phyloP scores from a whole-genome alignment of 805 yeast genomes.

The Metschnikowia santaceciliae region DNA sequence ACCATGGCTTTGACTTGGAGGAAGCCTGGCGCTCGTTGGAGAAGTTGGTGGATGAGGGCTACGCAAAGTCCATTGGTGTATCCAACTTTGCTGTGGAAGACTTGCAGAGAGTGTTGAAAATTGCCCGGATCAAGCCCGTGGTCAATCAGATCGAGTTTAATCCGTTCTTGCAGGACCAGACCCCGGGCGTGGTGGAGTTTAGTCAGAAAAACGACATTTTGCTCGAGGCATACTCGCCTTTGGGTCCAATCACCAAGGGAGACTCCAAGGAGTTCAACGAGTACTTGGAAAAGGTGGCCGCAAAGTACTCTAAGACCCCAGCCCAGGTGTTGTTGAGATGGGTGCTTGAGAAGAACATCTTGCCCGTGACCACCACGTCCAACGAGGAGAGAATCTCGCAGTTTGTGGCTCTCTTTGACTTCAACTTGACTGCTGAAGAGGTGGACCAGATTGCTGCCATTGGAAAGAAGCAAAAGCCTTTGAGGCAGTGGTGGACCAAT shows the following conservation, averaged over 20 bases:
- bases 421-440: constrained; percentile 51
- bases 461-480: constrained; percentile 13
- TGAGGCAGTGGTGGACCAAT: constrained; percentile 26
- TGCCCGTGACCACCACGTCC: constrained; percentile 45
- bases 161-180: constrained; percentile 31
- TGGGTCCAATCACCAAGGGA: constrained; percentile 24
- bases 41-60: constrained; percentile 47
- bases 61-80: constrained; percentile 56
- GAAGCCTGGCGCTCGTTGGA: constrained; percentile 51
- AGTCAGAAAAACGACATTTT: constrained; percentile 24
- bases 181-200: constrained; percentile 30
- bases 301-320: constrained; percentile 34
- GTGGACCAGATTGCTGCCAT: constrained; percentile 19
- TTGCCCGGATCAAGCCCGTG: constrained; percentile 22
- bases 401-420: constrained; percentile 44
- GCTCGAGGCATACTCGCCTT: constrained; percentile 25
- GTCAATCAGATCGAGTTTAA: constrained; percentile 31
- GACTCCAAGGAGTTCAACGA: constrained; percentile 19
- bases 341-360: constrained; percentile 38
- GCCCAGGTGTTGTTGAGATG: constrained; percentile 45
- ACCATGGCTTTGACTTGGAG: constrained; percentile 35
- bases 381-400: constrained; percentile 39
- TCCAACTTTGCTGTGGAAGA: constrained; percentile 53
- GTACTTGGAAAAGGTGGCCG: constrained; percentile 25
- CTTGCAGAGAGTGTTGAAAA: constrained; percentile 39